phyloP scores from a whole-genome alignment of 1,284 basidiomycete genomes.

The Leccinum olivaceoglutinosum region DNA sequence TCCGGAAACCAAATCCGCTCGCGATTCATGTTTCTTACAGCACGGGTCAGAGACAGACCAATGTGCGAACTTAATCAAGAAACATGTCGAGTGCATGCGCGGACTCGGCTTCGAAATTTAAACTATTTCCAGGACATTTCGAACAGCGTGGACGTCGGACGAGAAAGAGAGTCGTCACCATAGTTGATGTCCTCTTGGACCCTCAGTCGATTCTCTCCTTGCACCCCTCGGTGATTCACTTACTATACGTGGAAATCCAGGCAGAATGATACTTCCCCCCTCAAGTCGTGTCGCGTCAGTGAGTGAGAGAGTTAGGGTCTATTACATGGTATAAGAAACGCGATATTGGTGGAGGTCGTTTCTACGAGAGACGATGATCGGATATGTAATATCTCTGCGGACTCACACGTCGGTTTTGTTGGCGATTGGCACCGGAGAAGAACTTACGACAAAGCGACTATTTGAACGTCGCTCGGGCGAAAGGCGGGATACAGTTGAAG shows the following conservation, averaged over 20 bases:
- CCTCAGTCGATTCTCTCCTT: neutral
- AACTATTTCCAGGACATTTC: neutral
- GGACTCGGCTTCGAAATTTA: constrained; percentile 81
- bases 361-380: no score
- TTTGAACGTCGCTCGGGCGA: no score
- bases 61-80: constrained; percentile 76
- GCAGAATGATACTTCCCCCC: neutral
- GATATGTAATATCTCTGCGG: no score
- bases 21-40: constrained; percentile 92
- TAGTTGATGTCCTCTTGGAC: neutral
- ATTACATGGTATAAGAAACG: neutral
- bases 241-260: neutral
- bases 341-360: no score
- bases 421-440: no score
- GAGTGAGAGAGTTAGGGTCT: neutral
- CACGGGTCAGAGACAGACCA: constrained; percentile 67
- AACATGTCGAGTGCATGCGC: constrained; percentile 89
- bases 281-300: neutral
- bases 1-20: constrained; percentile 84
- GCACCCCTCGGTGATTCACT: neutral
- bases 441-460: no score
- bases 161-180: neutral
- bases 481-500: no score
- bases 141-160: neutral
- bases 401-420: no score